phyloP scores from a whole-genome alignment of 345 rosid species.

The Corymbia maculata region DNA sequence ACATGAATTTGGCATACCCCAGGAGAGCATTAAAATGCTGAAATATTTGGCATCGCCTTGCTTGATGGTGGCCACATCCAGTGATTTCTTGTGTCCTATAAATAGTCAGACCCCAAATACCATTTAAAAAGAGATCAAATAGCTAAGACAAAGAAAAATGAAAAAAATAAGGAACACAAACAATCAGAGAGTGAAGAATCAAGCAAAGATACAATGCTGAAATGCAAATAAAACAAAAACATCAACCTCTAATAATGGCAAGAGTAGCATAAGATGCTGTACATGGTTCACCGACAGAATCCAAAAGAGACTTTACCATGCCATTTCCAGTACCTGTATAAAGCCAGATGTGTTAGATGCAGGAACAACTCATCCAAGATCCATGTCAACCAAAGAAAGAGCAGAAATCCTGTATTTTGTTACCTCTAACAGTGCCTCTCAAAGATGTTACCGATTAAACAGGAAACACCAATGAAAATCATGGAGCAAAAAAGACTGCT shows the following conservation, averaged over 20 bases:
- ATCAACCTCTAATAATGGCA: slow-evolving; percentile 75
- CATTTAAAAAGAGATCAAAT: not conserved
- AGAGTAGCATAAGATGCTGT: slow-evolving; percentile 49
- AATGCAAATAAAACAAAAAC: not conserved
- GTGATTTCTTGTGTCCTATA: slow-evolving; percentile 55
- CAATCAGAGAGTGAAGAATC: not conserved
- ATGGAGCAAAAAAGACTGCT: not conserved
- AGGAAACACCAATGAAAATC: not conserved
- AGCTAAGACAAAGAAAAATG: not conserved
- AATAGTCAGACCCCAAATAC: not conserved
- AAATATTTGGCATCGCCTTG: slow-evolving; percentile 66
- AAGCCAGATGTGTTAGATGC: not conserved
- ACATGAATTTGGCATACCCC: slow-evolving; percentile 44
- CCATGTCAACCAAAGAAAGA: not conserved
- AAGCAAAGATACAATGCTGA: not conserved
- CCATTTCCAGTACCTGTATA: slow-evolving; percentile 85
- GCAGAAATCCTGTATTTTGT: not conserved
- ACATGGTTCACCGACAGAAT: slow-evolving; percentile 69
- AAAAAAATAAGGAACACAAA: not conserved
- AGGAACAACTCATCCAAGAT: not conserved
- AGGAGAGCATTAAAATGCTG: slow-evolving; percentile 92
- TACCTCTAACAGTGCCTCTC: not conserved
- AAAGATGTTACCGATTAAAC: not conserved
- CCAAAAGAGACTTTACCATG: slow-evolving; percentile 79
- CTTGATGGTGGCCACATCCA: slow-evolving; percentile 78